Evolutionary conservation across 176 grass and related monocot genomes (phyloP).

Genomic region (Oryza meyeriana): DNA sequence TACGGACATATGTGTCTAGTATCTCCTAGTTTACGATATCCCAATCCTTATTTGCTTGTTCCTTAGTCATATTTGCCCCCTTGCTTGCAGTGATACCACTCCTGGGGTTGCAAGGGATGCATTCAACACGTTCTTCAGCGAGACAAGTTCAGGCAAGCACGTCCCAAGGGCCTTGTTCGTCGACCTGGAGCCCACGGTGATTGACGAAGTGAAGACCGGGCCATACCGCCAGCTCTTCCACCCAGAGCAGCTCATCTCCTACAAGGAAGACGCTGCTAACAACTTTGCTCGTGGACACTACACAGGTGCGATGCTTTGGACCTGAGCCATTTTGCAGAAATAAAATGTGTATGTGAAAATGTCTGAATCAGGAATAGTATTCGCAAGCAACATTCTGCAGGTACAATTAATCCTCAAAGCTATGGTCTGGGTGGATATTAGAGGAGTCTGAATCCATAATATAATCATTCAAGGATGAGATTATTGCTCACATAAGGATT

Average conservation of each 20-base stretch:
- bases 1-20: neutral
- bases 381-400: constrained; percentile 4
- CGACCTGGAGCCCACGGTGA: constrained; percentile 71
- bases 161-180: constrained; percentile 76
- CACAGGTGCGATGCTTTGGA: constrained; percentile 41
- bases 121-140: constrained; percentile 90
- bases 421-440: neutral
- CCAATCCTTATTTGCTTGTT: too few species aligned
- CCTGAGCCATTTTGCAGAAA: neutral
- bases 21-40: neutral
- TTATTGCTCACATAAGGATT: neutral
- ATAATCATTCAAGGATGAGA: neutral
- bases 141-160: constrained; percentile 70
- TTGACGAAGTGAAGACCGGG: constrained; percentile 71
- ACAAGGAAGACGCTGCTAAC: constrained; percentile 80
- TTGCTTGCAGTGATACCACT: constrained; percentile 57
- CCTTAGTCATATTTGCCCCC: neutral
- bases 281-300: constrained; percentile 86
- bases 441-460: neutral
- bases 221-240: constrained; percentile 72
- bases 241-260: constrained; percentile 80
- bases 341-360: neutral
- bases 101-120: constrained; percentile 59
- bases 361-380: neutral
- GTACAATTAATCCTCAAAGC: neutral